These are phyloP conservation scores for Aphanomyces stellatus DNA, from an alignment of 352 stramenopile species.

Conservation along the genomic window DNA sequence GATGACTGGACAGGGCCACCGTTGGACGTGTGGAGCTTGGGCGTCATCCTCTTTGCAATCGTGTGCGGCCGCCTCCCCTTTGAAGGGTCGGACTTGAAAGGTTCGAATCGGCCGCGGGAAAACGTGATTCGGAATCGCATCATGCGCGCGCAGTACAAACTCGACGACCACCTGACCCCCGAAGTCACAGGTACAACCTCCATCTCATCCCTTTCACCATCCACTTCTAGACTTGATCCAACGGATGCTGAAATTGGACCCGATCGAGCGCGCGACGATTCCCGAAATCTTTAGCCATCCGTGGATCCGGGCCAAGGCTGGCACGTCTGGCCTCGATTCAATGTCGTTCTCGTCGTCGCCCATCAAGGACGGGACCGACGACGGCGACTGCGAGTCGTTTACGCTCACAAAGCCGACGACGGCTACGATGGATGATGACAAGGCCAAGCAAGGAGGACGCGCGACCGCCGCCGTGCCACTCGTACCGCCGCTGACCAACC, in stretches of 20 bases:
- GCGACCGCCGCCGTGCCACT: neutral
- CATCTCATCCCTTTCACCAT: neutral
- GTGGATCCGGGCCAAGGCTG: conserved; percentile 44
- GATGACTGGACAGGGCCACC: conserved; percentile 42
- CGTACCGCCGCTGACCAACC: neutral
- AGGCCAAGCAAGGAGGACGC: neutral
- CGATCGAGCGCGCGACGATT: conserved; percentile 69
- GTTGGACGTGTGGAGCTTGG: conserved; percentile 87
- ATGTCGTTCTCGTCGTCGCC: conserved; percentile 7
- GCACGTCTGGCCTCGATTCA: neutral
- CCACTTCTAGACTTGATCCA: conserved; percentile 49
- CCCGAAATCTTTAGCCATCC: conserved; percentile 79
- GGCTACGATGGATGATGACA: neutral
- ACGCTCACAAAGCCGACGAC: conserved; percentile 15
- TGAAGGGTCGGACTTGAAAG: conserved; percentile 66
- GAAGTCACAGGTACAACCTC: conserved; percentile 34
- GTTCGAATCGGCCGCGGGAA: conserved; percentile 61
- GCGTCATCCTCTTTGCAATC: conserved; percentile 81
- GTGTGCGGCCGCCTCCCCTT: conserved; percentile 77
- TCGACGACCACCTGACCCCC: conserved; percentile 60
- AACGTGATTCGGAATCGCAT: conserved; percentile 81
- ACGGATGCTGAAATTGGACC: conserved; percentile 73
- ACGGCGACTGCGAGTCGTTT: conserved; percentile 17
- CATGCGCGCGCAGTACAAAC: conserved; percentile 78
- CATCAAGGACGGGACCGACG: conserved; percentile 14